Conservation (phyloP, 176 grass and related monocot species). For the Pontederia paniculata region DNA sequence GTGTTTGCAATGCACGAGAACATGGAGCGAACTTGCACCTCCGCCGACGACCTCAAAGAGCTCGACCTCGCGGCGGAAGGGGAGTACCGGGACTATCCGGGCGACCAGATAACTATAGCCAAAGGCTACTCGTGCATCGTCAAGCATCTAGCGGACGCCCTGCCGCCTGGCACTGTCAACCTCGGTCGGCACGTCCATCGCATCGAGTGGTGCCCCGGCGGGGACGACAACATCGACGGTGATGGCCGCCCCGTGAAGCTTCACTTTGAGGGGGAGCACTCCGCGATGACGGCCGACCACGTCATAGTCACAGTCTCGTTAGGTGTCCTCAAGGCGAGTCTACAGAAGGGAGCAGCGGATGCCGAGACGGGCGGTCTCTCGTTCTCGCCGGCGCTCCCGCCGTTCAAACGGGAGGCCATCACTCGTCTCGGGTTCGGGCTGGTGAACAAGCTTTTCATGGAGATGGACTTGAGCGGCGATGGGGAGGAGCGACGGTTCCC, state of each 20-base stretch:
- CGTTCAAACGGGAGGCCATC: slow-evolving; percentile 54
- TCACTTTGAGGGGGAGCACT: slow-evolving; percentile 32
- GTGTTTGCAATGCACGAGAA: slow-evolving; percentile 58
- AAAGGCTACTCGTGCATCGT: slow-evolving; percentile 57
- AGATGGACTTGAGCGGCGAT: slow-evolving; percentile 26
- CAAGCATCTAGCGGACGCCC: slow-evolving; percentile 31
- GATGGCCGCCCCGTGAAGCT: slow-evolving; percentile 32
- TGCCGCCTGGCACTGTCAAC: slow-evolving; percentile 38
- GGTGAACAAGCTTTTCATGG: slow-evolving; percentile 77
- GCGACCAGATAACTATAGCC: slow-evolving; percentile 75
- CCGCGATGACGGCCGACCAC: slow-evolving; percentile 37
- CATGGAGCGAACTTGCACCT: slow-evolving; percentile 46
- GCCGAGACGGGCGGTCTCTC: slow-evolving; percentile 16
- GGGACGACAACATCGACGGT: not conserved
- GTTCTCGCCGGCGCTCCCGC: slow-evolving; percentile 65
- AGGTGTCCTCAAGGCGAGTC: slow-evolving; percentile 65
- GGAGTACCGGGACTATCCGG: slow-evolving; percentile 81
- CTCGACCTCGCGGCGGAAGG: slow-evolving; percentile 63
- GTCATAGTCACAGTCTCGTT: slow-evolving; percentile 77
- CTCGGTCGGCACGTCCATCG: slow-evolving; percentile 33
- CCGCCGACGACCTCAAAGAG: slow-evolving; percentile 47
- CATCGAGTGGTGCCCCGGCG: slow-evolving; percentile 40
- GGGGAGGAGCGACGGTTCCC: slow-evolving; percentile 21
- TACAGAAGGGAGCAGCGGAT: slow-evolving; percentile 13
- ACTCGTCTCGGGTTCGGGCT: slow-evolving; percentile 58